A percentile compares a stretch with the other conserved stretches of the same genome.
These are phyloP conservation scores for Heterobasidion parviporum DNA, from an alignment of 1,284 basidiomycete species.

Conservation along the genomic window DNA sequence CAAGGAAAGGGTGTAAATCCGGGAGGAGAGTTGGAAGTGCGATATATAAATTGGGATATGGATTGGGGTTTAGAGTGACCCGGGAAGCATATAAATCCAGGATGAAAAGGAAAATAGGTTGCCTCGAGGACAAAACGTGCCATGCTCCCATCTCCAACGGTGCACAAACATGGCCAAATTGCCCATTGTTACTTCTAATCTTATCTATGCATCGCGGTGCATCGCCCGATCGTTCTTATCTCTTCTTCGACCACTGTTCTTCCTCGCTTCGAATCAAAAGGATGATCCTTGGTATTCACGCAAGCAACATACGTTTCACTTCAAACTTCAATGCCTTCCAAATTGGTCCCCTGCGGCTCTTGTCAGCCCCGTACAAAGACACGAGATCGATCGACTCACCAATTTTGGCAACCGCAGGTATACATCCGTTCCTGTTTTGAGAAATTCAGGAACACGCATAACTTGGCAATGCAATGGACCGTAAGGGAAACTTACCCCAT, in stretches of 20 bases:
- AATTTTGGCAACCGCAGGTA: slow-evolving; percentile 77
- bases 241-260: no score
- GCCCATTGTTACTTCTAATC: background rate
- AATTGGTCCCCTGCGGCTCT: slow-evolving; percentile 62
- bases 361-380: background rate
- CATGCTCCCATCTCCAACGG: background rate
- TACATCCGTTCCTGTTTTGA: slow-evolving; percentile 64
- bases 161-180: slow-evolving; percentile 4
- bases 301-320: background rate
- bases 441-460: background rate
- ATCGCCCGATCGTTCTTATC: no score
- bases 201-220: background rate
- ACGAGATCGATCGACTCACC: slow-evolving; percentile 32
- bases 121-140: background rate
- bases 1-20: background rate
- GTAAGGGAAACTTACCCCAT: slow-evolving; percentile 45
- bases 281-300: no score
- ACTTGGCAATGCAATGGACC: background rate
- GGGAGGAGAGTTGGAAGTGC: slow-evolving; percentile 1
- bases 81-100: background rate
- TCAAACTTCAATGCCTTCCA: slow-evolving; percentile 75
- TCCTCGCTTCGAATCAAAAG: no score
- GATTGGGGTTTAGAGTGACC: background rate
- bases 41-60: background rate
- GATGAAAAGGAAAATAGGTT: background rate